Percentiles rank a stretch among this genome's conserved stretches.
Conservation (phyloP, 192 early-diverging fungal species). For the Rhizoclosmatium sp. region DNA sequence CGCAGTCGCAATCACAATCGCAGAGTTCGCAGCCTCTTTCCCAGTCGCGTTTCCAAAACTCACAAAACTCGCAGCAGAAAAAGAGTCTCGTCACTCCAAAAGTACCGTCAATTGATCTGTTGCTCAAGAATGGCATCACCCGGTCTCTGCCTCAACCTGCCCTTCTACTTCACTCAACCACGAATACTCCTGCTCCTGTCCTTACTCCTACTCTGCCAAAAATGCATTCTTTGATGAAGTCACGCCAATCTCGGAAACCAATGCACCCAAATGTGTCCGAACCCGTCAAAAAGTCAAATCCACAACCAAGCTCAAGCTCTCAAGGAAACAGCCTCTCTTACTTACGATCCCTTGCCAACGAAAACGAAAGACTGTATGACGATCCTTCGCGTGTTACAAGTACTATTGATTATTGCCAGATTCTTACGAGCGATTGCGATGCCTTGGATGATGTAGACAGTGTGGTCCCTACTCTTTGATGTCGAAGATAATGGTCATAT, state of each 20-base stretch:
- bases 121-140: no score
- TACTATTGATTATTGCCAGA: not conserved
- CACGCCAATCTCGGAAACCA: not conserved
- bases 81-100: no score
- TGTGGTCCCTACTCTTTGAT: not conserved
- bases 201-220: not conserved
- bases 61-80: not conserved
- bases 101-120: no score
- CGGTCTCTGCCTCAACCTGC: not conserved
- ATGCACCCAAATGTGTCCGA: not conserved
- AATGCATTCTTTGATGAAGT: not conserved
- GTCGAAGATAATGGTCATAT: not conserved
- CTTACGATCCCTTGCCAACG: not conserved
- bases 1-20: not conserved
- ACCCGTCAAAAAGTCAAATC: no score
- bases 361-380: not conserved
- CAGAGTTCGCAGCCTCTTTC: not conserved
- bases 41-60: not conserved
- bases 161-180: not conserved
- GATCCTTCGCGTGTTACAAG: not conserved
- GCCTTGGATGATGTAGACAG: not conserved
- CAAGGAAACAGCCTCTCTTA: not conserved
- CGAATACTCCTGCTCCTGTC: not conserved
- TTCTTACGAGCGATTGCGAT: not conserved
- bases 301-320: no score